Evolutionary conservation across 106 monocot species (phyloP), one percentile per base, ranked within the genome.

Genomic region (Triglochin maritima): DNA sequence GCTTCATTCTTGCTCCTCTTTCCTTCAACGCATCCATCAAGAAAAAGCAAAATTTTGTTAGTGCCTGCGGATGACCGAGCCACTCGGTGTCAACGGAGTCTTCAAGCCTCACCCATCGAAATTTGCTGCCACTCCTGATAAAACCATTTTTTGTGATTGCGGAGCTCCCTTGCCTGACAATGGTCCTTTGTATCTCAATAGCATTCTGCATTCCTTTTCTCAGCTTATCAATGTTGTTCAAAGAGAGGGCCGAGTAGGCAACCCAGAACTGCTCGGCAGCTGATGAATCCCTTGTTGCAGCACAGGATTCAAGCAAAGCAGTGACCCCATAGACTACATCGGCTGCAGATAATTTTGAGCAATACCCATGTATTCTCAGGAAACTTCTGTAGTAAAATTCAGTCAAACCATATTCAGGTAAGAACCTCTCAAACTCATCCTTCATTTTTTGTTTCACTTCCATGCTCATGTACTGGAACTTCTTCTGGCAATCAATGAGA

Each of bases 401-500:
- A 6, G 82, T 85, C 9, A 90, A 66, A 12, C 90, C 90, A 68
- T 90, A 95, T 60, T 95, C 94, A 3, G 94, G 90, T 65, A 95
- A 80, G 67, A 90, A 89, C 44, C 75, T 46, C 9, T 90, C 85
- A 62, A 95, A 94, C 73, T 85, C 85, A 44, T 74, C 79, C 61
- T 81, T 80, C 94, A 94, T 87, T 46, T 79, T 85, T 56, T 72
- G 84, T 70, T 94, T 87, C 17, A 95, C 87, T 65, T 89, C 85
- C 80, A 87, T 81, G 69, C 94, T 95, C 94, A 95, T 90, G 72
- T 95, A 95, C 74, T 87, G 90, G 68, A 90, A 87, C 60, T 84
- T 95, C 78, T 85, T 95, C 83, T 90, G 84, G 76, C 94, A 95
- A 50, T 95, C 90, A 43, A 79, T 74, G 12, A 95, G 79, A 45